Percentiles rank a stretch among this genome's conserved stretches.
phyloP scores from a whole-genome alignment of 257 asterid species.

The Solanum lycopersicoides region DNA sequence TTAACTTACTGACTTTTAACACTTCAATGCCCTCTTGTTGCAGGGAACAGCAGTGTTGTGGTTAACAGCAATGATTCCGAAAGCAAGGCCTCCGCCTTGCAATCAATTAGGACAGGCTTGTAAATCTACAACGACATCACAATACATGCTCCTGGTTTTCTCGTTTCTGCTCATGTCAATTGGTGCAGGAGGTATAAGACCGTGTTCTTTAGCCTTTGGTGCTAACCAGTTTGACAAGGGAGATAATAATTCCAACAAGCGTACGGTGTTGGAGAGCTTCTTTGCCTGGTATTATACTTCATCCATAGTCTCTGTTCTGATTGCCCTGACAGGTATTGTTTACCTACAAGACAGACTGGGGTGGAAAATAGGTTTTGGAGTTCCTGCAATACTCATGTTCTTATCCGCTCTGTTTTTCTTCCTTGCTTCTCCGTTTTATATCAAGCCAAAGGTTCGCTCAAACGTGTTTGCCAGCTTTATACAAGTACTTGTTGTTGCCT shows the following conservation, averaged over 20 bases:
- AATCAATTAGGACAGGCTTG: slow-evolving; percentile 15
- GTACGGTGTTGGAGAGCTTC: slow-evolving; percentile 33
- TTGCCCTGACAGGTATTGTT: slow-evolving; percentile 46
- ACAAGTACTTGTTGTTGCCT: slow-evolving; percentile 37
- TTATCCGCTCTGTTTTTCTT: slow-evolving; percentile 27
- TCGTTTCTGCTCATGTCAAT: slow-evolving; percentile 47
- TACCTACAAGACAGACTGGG: slow-evolving; percentile 57
- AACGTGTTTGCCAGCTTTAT: slow-evolving; percentile 37
- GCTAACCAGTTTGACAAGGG: slow-evolving; percentile 45
- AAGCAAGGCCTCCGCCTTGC: slow-evolving; percentile 43
- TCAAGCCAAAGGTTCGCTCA: slow-evolving; percentile 19
- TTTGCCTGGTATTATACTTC: slow-evolving; percentile 67
- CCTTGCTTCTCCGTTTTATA: slow-evolving; percentile 36
- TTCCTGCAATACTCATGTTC: slow-evolving; percentile 48
- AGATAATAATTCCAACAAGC: slow-evolving; percentile 14
- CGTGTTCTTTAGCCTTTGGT: slow-evolving; percentile 67
- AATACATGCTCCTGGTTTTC: slow-evolving; percentile 18
- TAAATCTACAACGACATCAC: slow-evolving; percentile 25
- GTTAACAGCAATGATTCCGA: slow-evolving; percentile 50
- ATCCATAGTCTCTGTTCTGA: slow-evolving; percentile 26
- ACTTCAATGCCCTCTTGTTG: not conserved
- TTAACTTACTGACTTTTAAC: not conserved
- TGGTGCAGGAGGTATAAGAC: slow-evolving; percentile 67
- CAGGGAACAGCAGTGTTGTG: slow-evolving; percentile 54
- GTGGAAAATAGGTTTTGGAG: slow-evolving; percentile 59